Percentiles rank a stretch among this genome's conserved stretches.
Evolutionary conservation across 225 moss, liverwort and hornwort species (phyloP).

Genomic region (Bryoerythrophyllum caledonicum): DNA sequence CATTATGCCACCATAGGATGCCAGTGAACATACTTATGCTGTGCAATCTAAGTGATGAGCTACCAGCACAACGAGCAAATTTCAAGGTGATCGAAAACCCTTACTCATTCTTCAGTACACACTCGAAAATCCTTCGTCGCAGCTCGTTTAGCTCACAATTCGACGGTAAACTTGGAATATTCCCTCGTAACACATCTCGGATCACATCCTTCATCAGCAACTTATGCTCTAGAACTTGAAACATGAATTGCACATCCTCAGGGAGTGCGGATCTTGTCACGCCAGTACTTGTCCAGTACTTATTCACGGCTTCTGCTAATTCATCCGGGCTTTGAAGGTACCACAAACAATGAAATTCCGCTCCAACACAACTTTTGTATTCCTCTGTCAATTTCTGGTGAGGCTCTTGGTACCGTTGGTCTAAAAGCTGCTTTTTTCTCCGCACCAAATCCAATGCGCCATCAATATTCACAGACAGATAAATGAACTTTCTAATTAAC

Average conservation of each 20-base stretch:
- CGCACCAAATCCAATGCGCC: not conserved
- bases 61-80: too few species aligned
- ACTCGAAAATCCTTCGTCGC: too few species aligned
- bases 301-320: accelerated
- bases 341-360: not conserved
- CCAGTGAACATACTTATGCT: too few species aligned
- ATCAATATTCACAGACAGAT: not conserved
- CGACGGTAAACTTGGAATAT: too few species aligned
- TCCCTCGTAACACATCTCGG: too few species aligned
- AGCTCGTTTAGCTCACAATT: too few species aligned
- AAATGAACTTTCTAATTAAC: not conserved
- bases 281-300: not conserved
- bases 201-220: too few species aligned
- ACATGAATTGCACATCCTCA: not conserved
- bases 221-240: too few species aligned
- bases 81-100: too few species aligned
- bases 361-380: accelerated
- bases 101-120: too few species aligned
- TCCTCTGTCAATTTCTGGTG: not conserved
- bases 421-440: not conserved
- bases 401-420: not conserved
- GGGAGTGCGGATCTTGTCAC: not conserved
- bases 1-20: too few species aligned
- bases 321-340: not conserved
- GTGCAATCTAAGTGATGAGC: too few species aligned